Conservation (phyloP, 148 eudicot species). For the Diospyros kaki region DNA sequence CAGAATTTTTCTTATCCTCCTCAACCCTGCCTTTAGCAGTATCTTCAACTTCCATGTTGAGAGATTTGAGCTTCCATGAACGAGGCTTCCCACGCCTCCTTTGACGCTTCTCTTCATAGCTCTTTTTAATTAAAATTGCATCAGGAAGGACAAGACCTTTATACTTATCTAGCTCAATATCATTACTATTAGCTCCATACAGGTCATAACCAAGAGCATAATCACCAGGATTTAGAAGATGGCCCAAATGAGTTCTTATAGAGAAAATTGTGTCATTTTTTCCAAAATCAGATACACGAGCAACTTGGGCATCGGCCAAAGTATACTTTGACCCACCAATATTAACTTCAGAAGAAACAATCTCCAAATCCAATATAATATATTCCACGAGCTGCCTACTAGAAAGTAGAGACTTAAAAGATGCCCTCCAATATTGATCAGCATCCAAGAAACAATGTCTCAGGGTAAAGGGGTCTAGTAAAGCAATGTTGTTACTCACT, state of each 20-base stretch:
- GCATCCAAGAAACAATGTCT: constrained; percentile 40
- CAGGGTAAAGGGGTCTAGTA: constrained; percentile 14
- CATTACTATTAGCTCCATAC: constrained; percentile 48
- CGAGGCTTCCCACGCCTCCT: constrained; percentile 55
- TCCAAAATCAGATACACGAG: constrained; percentile 59
- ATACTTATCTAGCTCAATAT: constrained; percentile 53
- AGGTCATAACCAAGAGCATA: constrained; percentile 72
- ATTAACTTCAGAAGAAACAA: constrained; percentile 35
- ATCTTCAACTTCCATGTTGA: constrained; percentile 51
- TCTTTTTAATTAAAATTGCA: constrained; percentile 53
- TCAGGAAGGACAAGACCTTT: constrained; percentile 45
- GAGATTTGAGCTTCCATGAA: constrained; percentile 61
- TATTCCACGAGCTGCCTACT: constrained; percentile 46
- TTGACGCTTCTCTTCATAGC: constrained; percentile 56
- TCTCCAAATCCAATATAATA: constrained; percentile 35
- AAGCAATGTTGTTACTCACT: constrained; percentile 31
- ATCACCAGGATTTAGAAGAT: constrained; percentile 52
- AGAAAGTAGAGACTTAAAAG: constrained; percentile 14
- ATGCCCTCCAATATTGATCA: constrained; percentile 42
- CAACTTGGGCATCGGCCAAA: constrained; percentile 57
- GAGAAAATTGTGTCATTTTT: constrained; percentile 48
- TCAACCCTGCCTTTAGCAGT: constrained; percentile 20
- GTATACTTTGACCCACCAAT: constrained; percentile 53
- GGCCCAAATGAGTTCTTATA: constrained; percentile 59
- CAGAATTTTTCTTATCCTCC: constrained; percentile 41